A percentile compares a stretch with the other conserved stretches of the same genome.
phyloP scores from a whole-genome alignment of 805 yeast species.

The Zygoascus ofunaensis region DNA sequence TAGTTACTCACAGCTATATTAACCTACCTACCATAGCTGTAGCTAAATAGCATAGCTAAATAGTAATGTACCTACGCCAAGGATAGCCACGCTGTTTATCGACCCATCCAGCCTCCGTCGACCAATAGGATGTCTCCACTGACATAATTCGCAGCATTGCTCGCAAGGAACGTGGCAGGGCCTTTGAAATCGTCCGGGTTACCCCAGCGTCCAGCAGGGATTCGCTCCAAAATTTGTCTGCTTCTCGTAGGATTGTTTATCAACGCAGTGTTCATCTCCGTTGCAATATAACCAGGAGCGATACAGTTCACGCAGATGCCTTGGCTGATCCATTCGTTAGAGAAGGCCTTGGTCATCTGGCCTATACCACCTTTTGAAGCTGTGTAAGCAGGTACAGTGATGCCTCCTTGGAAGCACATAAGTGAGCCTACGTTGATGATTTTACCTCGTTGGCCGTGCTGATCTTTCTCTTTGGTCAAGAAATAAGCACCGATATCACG shows the following conservation, averaged over 20 bases:
- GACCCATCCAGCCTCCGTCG: slow-evolving; percentile 48
- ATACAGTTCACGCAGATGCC: slow-evolving; percentile 42
- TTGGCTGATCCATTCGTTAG: slow-evolving; percentile 38
- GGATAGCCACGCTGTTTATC: no score
- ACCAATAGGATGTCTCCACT: slow-evolving; percentile 44
- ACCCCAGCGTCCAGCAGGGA: slow-evolving; percentile 44
- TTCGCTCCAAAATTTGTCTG: slow-evolving; percentile 29
- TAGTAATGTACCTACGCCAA: no score
- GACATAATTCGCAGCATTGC: slow-evolving; percentile 43
- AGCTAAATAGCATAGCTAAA: no score
- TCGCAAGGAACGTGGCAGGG: slow-evolving; percentile 36
- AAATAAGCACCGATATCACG: slow-evolving; percentile 32
- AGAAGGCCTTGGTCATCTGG: slow-evolving; percentile 31
- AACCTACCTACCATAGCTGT: no score
- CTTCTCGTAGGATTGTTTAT: slow-evolving; percentile 23
- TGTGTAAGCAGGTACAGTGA: slow-evolving; percentile 32
- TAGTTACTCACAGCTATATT: no score
- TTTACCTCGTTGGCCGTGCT: slow-evolving; percentile 29
- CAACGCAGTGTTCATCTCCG: slow-evolving; percentile 36
- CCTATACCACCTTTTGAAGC: slow-evolving; percentile 37
- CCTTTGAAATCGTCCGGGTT: slow-evolving; percentile 40
- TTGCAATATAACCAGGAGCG: slow-evolving; percentile 43
- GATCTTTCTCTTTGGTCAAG: slow-evolving; percentile 21
- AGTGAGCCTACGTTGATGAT: slow-evolving; percentile 37
- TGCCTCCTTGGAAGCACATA: slow-evolving; percentile 35